Conservation (phyloP, 805 yeast species). For the Cyberlindnera veronae region DNA sequence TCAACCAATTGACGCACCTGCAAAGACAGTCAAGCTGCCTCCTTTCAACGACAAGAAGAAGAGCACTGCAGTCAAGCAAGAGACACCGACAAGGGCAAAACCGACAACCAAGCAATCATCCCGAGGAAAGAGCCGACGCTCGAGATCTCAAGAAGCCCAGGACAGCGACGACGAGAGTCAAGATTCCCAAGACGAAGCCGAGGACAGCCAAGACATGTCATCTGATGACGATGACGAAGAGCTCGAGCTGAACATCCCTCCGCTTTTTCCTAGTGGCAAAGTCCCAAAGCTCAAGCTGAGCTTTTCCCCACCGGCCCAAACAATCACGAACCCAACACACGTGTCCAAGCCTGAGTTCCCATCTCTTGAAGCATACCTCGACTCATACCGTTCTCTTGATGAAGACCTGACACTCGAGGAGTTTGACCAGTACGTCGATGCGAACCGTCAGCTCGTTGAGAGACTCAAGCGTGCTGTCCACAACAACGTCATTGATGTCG, state of each 20-base stretch:
- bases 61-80: neutral
- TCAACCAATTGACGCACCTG: conserved; percentile 2
- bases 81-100: neutral
- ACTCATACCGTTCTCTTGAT: conserved; percentile 55
- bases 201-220: conserved; percentile 5
- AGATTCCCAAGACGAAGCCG: conserved; percentile 4
- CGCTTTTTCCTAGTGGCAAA: conserved; percentile 10
- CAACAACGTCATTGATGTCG: conserved; percentile 42
- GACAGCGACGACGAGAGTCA: conserved; percentile 9
- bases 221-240: conserved; percentile 26
- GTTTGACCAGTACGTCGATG: conserved; percentile 50
- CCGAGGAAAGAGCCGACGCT: neutral
- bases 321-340: conserved; percentile 60
- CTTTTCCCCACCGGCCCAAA: conserved; percentile 40
- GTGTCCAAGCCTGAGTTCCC: conserved; percentile 42
- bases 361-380: conserved; percentile 41
- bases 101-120: neutral
- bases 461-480: conserved; percentile 46
- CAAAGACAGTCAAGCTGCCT: conserved; percentile 1
- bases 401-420: conserved; percentile 63
- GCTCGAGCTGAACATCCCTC: conserved; percentile 7
- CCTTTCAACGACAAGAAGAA: neutral
- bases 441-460: conserved; percentile 44
- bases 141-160: conserved; percentile 1
- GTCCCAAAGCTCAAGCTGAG: conserved; percentile 27